These are phyloP conservation scores for Hypoxylon crocopeplum DNA, from an alignment of 495 filamentous ascomycete species.

Conservation along the genomic window DNA sequence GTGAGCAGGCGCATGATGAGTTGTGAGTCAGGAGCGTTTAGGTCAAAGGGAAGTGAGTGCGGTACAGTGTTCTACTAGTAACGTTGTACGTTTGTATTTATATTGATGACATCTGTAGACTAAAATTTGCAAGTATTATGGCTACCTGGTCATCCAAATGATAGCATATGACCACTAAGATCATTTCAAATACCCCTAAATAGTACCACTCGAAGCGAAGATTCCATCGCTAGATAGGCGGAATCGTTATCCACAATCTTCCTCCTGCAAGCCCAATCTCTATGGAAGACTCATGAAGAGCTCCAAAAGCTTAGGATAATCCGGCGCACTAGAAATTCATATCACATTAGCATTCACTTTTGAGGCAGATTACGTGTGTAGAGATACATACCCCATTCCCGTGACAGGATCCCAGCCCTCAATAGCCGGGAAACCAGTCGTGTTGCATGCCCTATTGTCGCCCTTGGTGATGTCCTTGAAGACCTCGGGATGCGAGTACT, in stretches of 20 bases:
- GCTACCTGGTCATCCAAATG: not conserved
- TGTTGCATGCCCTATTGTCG: constrained; percentile 64
- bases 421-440: constrained; percentile 58
- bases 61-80: no score
- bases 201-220: not conserved
- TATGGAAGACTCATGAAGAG: constrained; percentile 45
- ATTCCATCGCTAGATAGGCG: not conserved
- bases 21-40: constrained; percentile 30
- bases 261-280: not conserved
- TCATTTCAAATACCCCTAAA: not conserved
- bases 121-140: no score
- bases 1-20: constrained; percentile 49
- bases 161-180: not conserved
- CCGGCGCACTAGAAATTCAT: constrained; percentile 34
- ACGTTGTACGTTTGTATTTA: no score
- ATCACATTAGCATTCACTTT: constrained; percentile 14
- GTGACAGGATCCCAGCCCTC: constrained; percentile 69
- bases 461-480: constrained; percentile 68
- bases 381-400: constrained; percentile 56
- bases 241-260: not conserved
- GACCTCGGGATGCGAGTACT: constrained; percentile 63
- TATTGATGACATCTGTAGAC: no score
- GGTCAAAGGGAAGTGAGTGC: not conserved
- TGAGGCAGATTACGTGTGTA: constrained; percentile 6
- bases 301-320: constrained; percentile 46